These are phyloP conservation scores for Cystofilobasidium capitatum DNA, from an alignment of 768 basidiomycete genomes.

Conservation along the genomic window DNA sequence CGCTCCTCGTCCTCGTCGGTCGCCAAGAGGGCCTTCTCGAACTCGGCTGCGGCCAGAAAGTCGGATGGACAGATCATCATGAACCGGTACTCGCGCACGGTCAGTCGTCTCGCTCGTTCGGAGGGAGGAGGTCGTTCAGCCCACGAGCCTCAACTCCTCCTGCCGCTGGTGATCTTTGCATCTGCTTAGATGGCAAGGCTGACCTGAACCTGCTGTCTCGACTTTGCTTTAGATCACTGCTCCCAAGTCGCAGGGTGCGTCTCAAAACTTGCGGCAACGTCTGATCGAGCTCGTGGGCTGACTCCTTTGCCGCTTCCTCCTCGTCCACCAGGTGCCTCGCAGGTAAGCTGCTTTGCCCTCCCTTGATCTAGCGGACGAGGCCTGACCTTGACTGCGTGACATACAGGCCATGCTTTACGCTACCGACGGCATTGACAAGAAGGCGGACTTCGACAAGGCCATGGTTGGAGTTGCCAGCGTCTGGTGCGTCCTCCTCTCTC, in stretches of 20 bases:
- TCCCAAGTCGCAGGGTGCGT: constrained; percentile 89
- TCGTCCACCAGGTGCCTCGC: background rate
- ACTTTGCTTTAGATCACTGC: constrained; percentile 52
- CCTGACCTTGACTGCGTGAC: constrained; percentile 6
- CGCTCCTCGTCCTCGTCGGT: background rate
- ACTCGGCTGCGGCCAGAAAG: background rate
- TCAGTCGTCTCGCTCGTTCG: background rate
- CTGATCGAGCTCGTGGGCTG: constrained; percentile 19
- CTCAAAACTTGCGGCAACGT: too few species aligned
- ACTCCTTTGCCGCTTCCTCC: background rate
- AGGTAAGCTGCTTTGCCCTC: background rate
- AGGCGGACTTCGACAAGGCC: constrained; percentile 82
- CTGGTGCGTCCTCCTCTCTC: constrained; percentile 54
- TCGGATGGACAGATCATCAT: constrained; percentile 19
- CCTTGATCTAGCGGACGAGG: constrained; percentile 1
- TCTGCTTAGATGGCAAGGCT: too few species aligned
- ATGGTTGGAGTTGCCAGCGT: constrained; percentile 97
- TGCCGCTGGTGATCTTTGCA: background rate
- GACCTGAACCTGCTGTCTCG: background rate
- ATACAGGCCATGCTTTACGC: constrained; percentile 92
- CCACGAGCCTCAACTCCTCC: background rate
- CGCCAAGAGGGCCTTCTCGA: constrained; percentile 12
- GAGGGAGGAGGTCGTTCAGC: background rate
- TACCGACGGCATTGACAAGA: constrained; percentile 75
- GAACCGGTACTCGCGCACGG: constrained; percentile 18